Base-by-base conservation (phyloP, 768 basidiomycete genomes). In the Mycena olivaceomarginata region DNA sequence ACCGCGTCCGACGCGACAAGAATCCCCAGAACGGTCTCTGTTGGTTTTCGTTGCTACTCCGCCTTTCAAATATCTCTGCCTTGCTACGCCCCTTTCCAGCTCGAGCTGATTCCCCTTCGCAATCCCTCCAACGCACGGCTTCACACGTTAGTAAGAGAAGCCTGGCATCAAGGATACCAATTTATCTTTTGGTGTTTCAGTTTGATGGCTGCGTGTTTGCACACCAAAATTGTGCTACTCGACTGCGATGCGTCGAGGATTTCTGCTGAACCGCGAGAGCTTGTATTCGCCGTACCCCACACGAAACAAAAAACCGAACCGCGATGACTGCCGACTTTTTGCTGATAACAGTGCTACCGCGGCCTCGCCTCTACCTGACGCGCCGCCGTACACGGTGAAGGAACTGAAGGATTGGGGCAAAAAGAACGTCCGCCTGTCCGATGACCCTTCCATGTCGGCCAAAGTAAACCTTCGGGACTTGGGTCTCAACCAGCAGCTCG, bases 261-360 rank as follows among this genome's bases (percentile, higher is more conserved):
- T 66, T 43, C 67, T 74, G 25, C 74, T 40, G 10, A 62, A 40
- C 18, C 41, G 41, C 60, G 78, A 75, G 2, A 2, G 20, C 37
- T 22, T 66, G 22, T 67, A 66, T 48, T 31, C 74, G 1, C 77
- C 77, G 8, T 76, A 79, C 62, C 70, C 75, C 15, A 75, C 77
- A 25, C 74, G 77, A 25, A 79, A 75, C 10, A 64, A 63, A 41
- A 75, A 75, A 59, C 46, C 67, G 7, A 39, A 75, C 10, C 74
- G 60, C 45, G 66, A 72, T 62, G 74, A 79, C 45, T 67, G 74
- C 39, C 62, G 59, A 9, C 77, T 79, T 65, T 72, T 72, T 41
- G 6, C 53, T 22, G 74, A 72, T 18, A 25, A 3, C 6, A 37
- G 9, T 53, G 20, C n/a, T 53, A 2, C 7, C 51, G 20, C 41